Evolutionary conservation across 495 filamentous ascomycete genomes (phyloP), one percentile per base, ranked within the genome.

Genomic region (Penicillium roqueforti): DNA sequence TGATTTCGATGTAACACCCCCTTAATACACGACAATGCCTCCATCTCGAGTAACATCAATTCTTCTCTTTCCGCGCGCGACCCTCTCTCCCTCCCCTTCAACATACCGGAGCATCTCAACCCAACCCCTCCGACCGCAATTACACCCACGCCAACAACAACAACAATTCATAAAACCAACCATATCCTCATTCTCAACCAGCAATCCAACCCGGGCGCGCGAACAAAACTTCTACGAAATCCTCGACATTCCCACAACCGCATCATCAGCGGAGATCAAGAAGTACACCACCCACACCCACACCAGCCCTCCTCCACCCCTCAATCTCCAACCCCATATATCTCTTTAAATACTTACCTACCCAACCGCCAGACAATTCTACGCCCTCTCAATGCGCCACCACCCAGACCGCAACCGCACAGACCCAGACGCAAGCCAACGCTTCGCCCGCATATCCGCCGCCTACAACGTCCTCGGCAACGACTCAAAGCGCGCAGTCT

Each of bases 361-460:
- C 10, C 48, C 16, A 42, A 38, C 29, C 40, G 4, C 34, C 44
- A 25, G 68, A 57, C 84, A 91, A 78, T 98, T 95, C 82, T 97
- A 95, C 80, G 62, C 76, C 59, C 87, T 98, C 67, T 96, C 91
- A 71, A 93, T 96, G 73, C 70, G 75, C 46, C 87, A 96, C 82
- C 93, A 98, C 76, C 93, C 93, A 13, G 93, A 98, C 81, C 85
- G 80, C 71, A 93, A 97, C 78, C 88, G 79, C 53, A 44, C 73
- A 54, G 85, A 95, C 73, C 86, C 88, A 1, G 67, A 76, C 55
- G 88, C 93, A 53, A 74, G 85, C 19, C 63, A 77, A 31, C 88
- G 87, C 67, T 98, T 98, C 81, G 82, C 92, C 72, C 75, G 80
- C 55, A 88, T 98, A 67, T 86, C 81, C 68, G 86, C 91, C 67